Conservation (phyloP, 2,329 filamentous ascomycete species). For the Pseudogymnoascus verrucosus region DNA sequence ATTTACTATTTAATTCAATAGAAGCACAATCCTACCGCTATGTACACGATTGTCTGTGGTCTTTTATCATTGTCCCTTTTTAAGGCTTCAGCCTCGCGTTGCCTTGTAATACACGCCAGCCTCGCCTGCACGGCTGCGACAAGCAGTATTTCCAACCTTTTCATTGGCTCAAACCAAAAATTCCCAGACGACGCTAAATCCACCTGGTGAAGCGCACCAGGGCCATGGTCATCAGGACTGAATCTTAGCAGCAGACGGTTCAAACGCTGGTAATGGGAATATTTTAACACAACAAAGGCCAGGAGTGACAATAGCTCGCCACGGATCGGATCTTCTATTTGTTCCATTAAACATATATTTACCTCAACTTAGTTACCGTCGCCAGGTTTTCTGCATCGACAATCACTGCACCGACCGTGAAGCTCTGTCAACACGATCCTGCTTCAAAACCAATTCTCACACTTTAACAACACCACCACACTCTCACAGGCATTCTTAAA, state of each 20-base stretch:
- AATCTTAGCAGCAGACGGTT: neutral
- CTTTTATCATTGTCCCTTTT: neutral
- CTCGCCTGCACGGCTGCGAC: neutral
- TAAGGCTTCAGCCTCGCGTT: neutral
- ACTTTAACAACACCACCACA: neutral
- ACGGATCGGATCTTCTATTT: slow-evolving; percentile 1
- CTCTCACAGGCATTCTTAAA: neutral
- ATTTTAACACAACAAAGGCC: neutral
- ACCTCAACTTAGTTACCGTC: neutral
- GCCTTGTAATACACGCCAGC: neutral
- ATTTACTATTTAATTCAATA: neutral
- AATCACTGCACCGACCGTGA: neutral
- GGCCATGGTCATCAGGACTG: slow-evolving; percentile 6
- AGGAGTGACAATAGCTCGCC: slow-evolving; percentile 3
- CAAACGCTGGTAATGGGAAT: neutral
- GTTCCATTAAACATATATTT: neutral
- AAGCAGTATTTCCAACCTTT: neutral
- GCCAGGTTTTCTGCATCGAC: neutral
- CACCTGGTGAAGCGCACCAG: neutral
- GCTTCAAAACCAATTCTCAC: neutral
- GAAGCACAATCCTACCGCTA: neutral
- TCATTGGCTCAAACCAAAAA: neutral
- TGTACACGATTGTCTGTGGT: neutral
- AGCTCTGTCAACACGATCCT: slow-evolving; percentile 6
- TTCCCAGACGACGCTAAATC: slow-evolving; percentile 3